phyloP scores from a whole-genome alignment of 768 basidiomycete species.

The Trametopsis cervina region DNA sequence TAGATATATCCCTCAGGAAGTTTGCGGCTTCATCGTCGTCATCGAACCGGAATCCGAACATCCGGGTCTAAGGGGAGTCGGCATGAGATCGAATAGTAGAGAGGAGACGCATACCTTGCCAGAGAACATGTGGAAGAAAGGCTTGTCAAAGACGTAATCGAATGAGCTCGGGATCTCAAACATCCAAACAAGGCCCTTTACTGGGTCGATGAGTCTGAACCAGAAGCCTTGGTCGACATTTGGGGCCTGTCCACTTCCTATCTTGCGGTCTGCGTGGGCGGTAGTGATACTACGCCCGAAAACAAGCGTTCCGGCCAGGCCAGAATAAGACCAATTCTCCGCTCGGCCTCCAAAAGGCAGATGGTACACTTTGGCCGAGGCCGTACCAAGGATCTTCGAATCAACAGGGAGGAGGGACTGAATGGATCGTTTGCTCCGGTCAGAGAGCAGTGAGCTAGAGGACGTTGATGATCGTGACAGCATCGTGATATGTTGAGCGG shows the following conservation, averaged over 20 bases:
- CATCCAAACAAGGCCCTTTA: slow-evolving; percentile 55
- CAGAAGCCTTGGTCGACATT: slow-evolving; percentile 37
- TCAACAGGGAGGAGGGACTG: slow-evolving; percentile 19
- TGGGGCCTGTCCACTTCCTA: slow-evolving; percentile 12
- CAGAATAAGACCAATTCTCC: slow-evolving; percentile 53
- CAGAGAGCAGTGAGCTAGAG: slow-evolving; percentile 5
- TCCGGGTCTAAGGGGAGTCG: slow-evolving; percentile 27
- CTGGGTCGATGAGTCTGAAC: slow-evolving; percentile 55
- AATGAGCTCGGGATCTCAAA: slow-evolving; percentile 55
- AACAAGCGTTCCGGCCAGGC: slow-evolving; percentile 51
- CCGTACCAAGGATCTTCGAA: slow-evolving; percentile 40
- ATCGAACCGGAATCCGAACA: slow-evolving; percentile 51
- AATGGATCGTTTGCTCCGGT: slow-evolving; percentile 17
- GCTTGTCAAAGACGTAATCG: slow-evolving; percentile 75
- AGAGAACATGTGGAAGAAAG: slow-evolving; percentile 89
- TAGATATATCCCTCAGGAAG: slow-evolving; percentile 55
- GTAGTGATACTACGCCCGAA: slow-evolving; percentile 32
- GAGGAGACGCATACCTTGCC: slow-evolving; percentile 55
- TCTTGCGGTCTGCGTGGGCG: slow-evolving; percentile 17
- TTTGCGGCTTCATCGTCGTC: slow-evolving; percentile 53
- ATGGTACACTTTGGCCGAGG: slow-evolving; percentile 55
- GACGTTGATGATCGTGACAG: slow-evolving; percentile 5
- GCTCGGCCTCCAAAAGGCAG: slow-evolving; percentile 41
- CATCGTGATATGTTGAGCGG: slow-evolving; percentile 4
- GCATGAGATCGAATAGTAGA: slow-evolving; percentile 15